Evolutionary conservation across 371 early-diverging fungal genomes (phyloP).

Genomic region (Mortierella polycephala): DNA sequence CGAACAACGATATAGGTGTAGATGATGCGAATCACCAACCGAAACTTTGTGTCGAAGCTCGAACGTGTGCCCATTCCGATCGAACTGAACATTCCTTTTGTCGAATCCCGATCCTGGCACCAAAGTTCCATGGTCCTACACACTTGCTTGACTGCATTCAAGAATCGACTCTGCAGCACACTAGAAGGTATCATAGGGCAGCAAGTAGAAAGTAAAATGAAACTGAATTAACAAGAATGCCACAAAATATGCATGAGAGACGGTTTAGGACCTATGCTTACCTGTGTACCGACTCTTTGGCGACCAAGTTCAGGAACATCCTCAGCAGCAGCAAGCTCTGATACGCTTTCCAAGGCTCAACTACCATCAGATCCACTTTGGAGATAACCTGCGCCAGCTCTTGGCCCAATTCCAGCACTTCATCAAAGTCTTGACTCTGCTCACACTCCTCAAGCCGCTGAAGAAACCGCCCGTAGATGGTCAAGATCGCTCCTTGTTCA

Average conservation of each 20-base stretch:
- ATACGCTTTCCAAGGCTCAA: slow-evolving; percentile 45
- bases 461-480: slow-evolving; percentile 35
- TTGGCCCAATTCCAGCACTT: slow-evolving; percentile 33
- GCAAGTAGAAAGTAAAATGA: neutral
- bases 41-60: slow-evolving; percentile 42
- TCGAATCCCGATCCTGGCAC: slow-evolving; percentile 45
- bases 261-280: neutral
- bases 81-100: slow-evolving; percentile 41
- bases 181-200: slow-evolving; percentile 10
- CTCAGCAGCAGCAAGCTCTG: slow-evolving; percentile 38
- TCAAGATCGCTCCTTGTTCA: slow-evolving; percentile 41
- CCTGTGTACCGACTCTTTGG: slow-evolving; percentile 51
- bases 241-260: neutral
- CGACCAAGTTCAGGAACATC: slow-evolving; percentile 44
- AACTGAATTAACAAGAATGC: neutral
- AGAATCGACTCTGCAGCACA: slow-evolving; percentile 42
- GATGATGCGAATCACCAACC: slow-evolving; percentile 40
- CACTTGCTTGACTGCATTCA: slow-evolving; percentile 37
- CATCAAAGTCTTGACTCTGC: slow-evolving; percentile 35
- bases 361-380: slow-evolving; percentile 31
- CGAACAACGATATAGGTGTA: slow-evolving; percentile 46
- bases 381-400: slow-evolving; percentile 39
- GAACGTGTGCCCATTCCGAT: slow-evolving; percentile 46
- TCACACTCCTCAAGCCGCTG: slow-evolving; percentile 39
- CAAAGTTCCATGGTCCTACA: slow-evolving; percentile 39